phyloP scores from a whole-genome alignment of 352 stramenopile species.

The Saprolegnia diclina region DNA sequence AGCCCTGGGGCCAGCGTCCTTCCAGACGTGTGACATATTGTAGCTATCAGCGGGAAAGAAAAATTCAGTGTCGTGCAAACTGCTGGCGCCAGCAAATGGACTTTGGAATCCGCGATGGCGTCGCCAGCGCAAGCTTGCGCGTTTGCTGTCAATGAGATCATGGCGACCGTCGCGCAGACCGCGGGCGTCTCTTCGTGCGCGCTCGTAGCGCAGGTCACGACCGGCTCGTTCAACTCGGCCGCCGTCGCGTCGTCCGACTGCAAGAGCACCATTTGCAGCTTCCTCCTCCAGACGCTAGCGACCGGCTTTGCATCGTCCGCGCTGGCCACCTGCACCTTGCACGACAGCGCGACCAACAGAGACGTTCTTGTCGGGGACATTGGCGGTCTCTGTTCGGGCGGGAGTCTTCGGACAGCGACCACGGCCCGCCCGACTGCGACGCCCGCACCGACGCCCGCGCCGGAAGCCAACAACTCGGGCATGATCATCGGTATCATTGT shows the following conservation, averaged over 20 bases:
- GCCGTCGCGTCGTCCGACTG: background rate
- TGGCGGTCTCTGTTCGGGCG: background rate
- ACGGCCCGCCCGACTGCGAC: background rate
- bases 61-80: background rate
- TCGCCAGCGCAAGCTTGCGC: background rate
- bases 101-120: background rate
- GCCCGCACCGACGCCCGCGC: background rate
- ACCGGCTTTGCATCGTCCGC: background rate
- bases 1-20: too few species aligned
- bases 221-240: background rate
- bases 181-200: background rate
- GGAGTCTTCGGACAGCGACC: background rate
- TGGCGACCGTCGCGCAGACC: background rate
- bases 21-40: too few species aligned
- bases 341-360: background rate
- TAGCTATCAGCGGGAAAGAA: background rate
- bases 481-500: conserved; percentile 9
- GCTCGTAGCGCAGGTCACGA: background rate
- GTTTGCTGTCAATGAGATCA: background rate
- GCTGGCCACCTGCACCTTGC: background rate
- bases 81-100: background rate
- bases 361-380: background rate
- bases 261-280: background rate
- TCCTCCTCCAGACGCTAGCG: background rate
- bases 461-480: background rate